These are phyloP conservation scores for Aureobasidium leucospermi DNA, from an alignment of 2,329 filamentous ascomycete species.

Conservation along the genomic window DNA sequence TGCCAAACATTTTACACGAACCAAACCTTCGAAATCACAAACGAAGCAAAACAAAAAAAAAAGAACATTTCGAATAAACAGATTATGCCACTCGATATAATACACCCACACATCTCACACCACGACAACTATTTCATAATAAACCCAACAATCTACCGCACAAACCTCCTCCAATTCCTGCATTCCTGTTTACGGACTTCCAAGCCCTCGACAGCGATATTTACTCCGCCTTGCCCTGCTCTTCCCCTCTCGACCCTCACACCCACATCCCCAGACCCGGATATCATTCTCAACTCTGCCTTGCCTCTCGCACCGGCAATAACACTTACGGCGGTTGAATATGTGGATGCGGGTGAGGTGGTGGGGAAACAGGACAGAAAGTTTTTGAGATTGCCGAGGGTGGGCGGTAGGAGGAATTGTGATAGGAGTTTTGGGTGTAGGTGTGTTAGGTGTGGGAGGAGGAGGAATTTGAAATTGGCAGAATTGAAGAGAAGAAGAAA, in stretches of 20 bases:
- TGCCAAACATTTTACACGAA: neutral
- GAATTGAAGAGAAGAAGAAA: conserved; percentile 1
- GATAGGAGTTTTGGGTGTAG: neutral
- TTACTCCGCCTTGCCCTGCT: neutral
- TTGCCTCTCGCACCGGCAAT: neutral
- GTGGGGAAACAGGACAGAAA: neutral
- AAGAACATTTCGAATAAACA: neutral
- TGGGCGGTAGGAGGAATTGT: neutral
- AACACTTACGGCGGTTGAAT: neutral
- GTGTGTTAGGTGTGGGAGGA: neutral
- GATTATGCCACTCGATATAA: conserved; percentile 1
- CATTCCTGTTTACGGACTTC: neutral
- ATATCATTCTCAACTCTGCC: neutral
- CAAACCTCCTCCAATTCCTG: neutral
- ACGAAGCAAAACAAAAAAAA: neutral
- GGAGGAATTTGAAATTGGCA: neutral
- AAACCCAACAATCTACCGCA: neutral
- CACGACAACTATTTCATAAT: neutral
- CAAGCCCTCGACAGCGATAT: neutral
- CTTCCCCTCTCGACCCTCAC: too few species aligned
- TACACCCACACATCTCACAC: conserved; percentile 1
- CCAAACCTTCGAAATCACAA: neutral
- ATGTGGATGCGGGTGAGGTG: too few species aligned
- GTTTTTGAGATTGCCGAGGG: neutral
- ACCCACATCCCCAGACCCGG: neutral